These are phyloP conservation scores for Colletotrichum liaoningense DNA, from an alignment of 2,329 filamentous ascomycete species.

Conservation along the genomic window DNA sequence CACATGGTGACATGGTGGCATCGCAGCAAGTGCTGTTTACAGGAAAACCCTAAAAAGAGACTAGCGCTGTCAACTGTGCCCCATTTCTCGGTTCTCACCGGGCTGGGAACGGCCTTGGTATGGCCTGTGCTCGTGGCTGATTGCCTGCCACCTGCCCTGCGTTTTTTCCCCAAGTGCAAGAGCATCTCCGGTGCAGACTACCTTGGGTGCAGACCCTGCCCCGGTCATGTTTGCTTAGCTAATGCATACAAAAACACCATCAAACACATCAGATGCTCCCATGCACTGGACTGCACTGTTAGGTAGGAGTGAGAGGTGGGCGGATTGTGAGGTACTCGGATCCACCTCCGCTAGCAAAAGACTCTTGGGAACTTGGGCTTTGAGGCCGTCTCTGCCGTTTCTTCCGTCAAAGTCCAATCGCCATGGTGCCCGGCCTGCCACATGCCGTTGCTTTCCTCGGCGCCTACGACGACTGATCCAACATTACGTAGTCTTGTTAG, in stretches of 20 bases:
- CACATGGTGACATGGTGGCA: not conserved
- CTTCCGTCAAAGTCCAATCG: slow-evolving; percentile 34
- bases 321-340: slow-evolving; percentile 7
- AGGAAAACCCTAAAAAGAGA: not conserved
- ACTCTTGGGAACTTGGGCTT: slow-evolving; percentile 28
- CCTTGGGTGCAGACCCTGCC: not conserved
- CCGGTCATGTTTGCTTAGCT: not conserved
- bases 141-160: not conserved
- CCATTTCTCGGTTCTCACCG: slow-evolving; percentile 23
- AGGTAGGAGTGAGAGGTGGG: too few relatives aligned
- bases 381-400: slow-evolving; percentile 26
- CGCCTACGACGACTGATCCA: slow-evolving; percentile 20
- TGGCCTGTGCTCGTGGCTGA: slow-evolving; percentile 8
- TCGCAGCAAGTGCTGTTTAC: not conserved
- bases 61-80: slow-evolving; percentile 1
- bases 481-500: slow-evolving; percentile 32
- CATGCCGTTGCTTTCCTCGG: slow-evolving; percentile 26
- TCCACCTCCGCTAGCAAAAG: slow-evolving; percentile 29
- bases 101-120: slow-evolving; percentile 5
- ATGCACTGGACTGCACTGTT: too few relatives aligned
- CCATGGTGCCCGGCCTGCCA: slow-evolving; percentile 8
- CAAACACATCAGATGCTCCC: not conserved
- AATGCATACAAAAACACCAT: not conserved
- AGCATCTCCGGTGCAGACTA: not conserved
- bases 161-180: not conserved